Evolutionary conservation across 169 alveolate genomes (phyloP).

Genomic region (Sarcocystis neurona): DNA sequence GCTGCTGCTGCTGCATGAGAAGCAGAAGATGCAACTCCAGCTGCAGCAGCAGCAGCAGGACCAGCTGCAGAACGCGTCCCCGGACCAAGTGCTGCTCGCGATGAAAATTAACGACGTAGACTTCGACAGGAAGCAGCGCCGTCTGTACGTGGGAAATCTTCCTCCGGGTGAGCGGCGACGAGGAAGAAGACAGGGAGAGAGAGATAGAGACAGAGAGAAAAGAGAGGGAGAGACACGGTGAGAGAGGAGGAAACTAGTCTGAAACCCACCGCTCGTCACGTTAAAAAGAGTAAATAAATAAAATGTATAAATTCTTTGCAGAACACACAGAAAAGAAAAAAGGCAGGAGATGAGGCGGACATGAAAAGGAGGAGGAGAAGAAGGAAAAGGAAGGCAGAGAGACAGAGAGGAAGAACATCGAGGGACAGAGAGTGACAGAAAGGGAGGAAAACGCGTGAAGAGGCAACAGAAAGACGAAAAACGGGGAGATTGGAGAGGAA

Average conservation of each 20-base stretch:
- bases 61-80: no score
- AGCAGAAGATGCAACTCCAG: no score
- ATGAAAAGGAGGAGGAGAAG: neutral
- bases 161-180: slow-evolving; percentile 47
- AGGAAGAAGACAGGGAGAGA: no score
- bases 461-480: neutral
- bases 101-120: neutral
- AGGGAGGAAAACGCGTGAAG: neutral
- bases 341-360: no score
- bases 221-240: no score
- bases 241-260: no score
- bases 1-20: neutral
- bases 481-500: neutral
- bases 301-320: no score
- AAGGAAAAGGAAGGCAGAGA: neutral
- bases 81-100: neutral
- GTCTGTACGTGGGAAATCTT: slow-evolving; percentile 50
- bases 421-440: neutral
- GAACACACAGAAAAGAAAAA: no score
- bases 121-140: slow-evolving; percentile 32
- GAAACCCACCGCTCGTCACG: no score
- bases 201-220: no score
- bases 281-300: no score
- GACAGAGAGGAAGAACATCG: neutral
- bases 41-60: no score